Base-by-base conservation (phyloP, 2,329 filamentous ascomycete genomes). In the Stachybotrys chlorohalonatus region DNA sequence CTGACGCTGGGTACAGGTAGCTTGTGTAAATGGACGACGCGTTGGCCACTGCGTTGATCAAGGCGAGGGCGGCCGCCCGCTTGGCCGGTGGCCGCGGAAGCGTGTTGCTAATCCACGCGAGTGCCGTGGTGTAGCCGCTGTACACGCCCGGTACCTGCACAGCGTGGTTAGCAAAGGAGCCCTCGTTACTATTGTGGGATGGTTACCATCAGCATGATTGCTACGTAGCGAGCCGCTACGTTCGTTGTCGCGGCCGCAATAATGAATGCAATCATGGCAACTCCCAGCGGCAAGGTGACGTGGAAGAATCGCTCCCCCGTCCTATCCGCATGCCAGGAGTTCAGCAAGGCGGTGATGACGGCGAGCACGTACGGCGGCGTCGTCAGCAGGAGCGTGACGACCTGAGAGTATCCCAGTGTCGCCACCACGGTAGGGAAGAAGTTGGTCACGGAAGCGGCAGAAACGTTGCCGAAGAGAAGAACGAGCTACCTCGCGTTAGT, bases 41-140 rank as follows among this genome's bases (percentile, higher is more conserved):
- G 65, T 92, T 68, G 8, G 58, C 61, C 11, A 64, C 56, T 45
- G 85, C 84, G 64, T 93, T 93, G 69, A 92, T 89, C 57, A 86
- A 84, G 1, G 87, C 89, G 6, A 93, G 68, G 0, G 86, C 87
- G 0, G 86, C 75, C 1, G 76, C 76, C 56, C 87, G 80, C 72
- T 92, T 92, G 2, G 87, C 84, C 0, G 87, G 86, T 4, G 89
- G 89, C 6, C 88, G 81, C 0, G 88, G 87, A 52, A 93, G 77
- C 1, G 84, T 86, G 65, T 87, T 89, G 50, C 80, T 83, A 59
- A 92, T 90, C 89, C 89, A 94, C 2, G 84, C 80, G 5, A 89
- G 73, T 1, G 78, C 77, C 1, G 89, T 84, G 1, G 87, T 86
- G 63, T 84, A 90, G 51, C 82, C 80, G 1, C 80, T 78, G 62